Conservation (phyloP, 352 stramenopile species). For the Phytophthora vignae region DNA sequence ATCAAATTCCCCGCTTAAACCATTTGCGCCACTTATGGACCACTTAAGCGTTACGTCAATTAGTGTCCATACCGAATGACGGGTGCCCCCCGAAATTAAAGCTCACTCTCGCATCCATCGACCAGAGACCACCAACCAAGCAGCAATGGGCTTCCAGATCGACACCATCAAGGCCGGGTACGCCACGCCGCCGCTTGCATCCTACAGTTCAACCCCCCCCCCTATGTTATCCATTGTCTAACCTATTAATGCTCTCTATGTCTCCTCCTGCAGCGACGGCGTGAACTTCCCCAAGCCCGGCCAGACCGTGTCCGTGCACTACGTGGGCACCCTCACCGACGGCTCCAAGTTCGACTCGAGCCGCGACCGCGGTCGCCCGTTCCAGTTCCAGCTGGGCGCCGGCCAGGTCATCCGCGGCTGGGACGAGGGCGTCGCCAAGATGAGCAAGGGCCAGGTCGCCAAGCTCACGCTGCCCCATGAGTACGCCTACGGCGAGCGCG, state of each 20-base stretch:
- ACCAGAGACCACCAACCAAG: constrained; percentile 13
- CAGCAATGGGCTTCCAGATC: constrained; percentile 63
- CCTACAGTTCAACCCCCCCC: background rate
- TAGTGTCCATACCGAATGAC: background rate
- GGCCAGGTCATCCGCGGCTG: constrained; percentile 84
- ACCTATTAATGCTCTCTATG: background rate
- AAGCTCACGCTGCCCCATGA: constrained; percentile 93
- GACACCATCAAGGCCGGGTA: constrained; percentile 83
- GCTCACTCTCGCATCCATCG: constrained; percentile 20
- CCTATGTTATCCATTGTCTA: background rate
- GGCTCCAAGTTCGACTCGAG: constrained; percentile 89
- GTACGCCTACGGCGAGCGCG: constrained; percentile 94
- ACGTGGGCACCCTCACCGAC: constrained; percentile 77
- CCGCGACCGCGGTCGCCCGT: constrained; percentile 76
- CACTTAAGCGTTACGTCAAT: constrained; percentile 18
- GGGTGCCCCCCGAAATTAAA: background rate
- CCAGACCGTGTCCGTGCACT: constrained; percentile 81
- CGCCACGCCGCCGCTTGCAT: too few species aligned
- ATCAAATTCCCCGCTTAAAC: too few species aligned
- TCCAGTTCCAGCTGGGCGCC: constrained; percentile 81
- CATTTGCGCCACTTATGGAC: background rate
- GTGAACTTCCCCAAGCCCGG: constrained; percentile 77
- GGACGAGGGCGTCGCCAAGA: constrained; percentile 79
- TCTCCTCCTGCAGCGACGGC: constrained; percentile 54
- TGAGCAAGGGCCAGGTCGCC: constrained; percentile 95